phyloP scores from a whole-genome alignment of 2,329 filamentous ascomycete genomes.

The Ceratocystis smalleyi region DNA sequence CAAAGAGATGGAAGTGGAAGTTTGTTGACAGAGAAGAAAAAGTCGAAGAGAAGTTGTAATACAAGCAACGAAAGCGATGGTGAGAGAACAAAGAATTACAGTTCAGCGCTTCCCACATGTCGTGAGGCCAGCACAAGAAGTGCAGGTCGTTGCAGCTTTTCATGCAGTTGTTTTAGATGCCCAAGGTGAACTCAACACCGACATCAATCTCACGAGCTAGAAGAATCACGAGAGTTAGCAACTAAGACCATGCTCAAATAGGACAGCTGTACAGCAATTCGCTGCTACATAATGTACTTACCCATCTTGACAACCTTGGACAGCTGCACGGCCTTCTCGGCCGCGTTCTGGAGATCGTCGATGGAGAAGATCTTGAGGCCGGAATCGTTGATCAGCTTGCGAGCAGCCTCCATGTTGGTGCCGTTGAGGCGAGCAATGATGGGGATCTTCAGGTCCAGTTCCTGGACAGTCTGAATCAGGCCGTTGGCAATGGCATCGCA shows the following conservation, averaged over 20 bases:
- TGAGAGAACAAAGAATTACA: slow-evolving; percentile 11
- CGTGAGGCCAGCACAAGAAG: neutral
- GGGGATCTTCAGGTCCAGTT: slow-evolving; percentile 88
- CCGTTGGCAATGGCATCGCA: slow-evolving; percentile 96
- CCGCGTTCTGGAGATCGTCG: slow-evolving; percentile 89
- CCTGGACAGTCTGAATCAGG: slow-evolving; percentile 84
- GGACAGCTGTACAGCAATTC: neutral
- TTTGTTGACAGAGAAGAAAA: slow-evolving; percentile 10
- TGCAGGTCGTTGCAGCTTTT: slow-evolving; percentile 1
- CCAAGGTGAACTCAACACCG: slow-evolving; percentile 84
- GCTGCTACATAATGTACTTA: slow-evolving; percentile 32
- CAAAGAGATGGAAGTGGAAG: neutral
- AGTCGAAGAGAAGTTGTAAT: slow-evolving; percentile 5
- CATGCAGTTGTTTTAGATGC: slow-evolving; percentile 52
- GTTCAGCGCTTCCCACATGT: slow-evolving; percentile 1
- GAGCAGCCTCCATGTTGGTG: slow-evolving; percentile 92
- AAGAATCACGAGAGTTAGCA: slow-evolving; percentile 17
- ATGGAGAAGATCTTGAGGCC: slow-evolving; percentile 99
- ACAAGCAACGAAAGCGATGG: slow-evolving; percentile 1
- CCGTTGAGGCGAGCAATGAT: slow-evolving; percentile 96
- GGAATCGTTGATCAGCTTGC: slow-evolving; percentile 87
- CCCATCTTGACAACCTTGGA: slow-evolving; percentile 98
- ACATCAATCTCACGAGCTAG: slow-evolving; percentile 88
- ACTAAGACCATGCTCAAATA: neutral
- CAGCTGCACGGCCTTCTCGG: slow-evolving; percentile 96